A percentile compares a stretch with the other conserved stretches of the same genome.
phyloP scores from a whole-genome alignment of 1,139 yeast species.

The Zhuliangozyma parablackwelliae region DNA sequence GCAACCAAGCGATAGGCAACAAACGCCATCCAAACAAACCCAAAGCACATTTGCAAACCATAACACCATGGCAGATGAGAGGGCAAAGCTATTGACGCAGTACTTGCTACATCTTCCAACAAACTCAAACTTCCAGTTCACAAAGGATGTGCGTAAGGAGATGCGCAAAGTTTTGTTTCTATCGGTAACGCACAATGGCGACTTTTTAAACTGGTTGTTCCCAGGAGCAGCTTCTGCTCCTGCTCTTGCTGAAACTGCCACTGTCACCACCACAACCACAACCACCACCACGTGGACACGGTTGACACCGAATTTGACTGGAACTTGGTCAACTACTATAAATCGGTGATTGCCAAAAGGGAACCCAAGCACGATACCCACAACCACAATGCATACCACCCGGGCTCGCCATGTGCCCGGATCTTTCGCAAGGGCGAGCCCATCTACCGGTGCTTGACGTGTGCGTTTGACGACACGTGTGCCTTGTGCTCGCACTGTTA shows the following conservation, averaged over 20 bases:
- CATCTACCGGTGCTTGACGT: slow-evolving; percentile 75
- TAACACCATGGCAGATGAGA: slow-evolving; percentile 2
- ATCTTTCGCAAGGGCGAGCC: slow-evolving; percentile 83
- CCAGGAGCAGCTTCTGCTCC: slow-evolving; percentile 19
- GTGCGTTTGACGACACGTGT: slow-evolving; percentile 83
- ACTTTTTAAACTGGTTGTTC: slow-evolving; percentile 46
- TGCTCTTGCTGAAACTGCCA: slow-evolving; percentile 1
- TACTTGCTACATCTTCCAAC: slow-evolving; percentile 33
- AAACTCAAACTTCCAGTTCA: slow-evolving; percentile 31
- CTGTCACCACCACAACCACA: slow-evolving; percentile 3
- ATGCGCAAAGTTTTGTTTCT: slow-evolving; percentile 49
- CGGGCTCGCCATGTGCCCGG: slow-evolving; percentile 71
- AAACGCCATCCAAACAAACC: too few species aligned
- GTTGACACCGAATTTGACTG: slow-evolving; percentile 35
- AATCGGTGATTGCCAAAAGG: slow-evolving; percentile 15
- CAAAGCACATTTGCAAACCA: background rate
- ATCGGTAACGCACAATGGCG: slow-evolving; percentile 49
- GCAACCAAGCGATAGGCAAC: too few species aligned
- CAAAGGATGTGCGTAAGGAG: slow-evolving; percentile 28
- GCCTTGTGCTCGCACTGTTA: slow-evolving; percentile 81
- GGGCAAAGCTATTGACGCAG: slow-evolving; percentile 11
- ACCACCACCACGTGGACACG: slow-evolving; percentile 14
- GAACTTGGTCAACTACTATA: slow-evolving; percentile 31
- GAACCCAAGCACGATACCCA: slow-evolving; percentile 21
- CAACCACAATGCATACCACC: slow-evolving; percentile 48